Evolutionary conservation across 345 rosid genomes (phyloP), one percentile per base, ranked within the genome.

Genomic region (Gynandropsis gynandra): DNA sequence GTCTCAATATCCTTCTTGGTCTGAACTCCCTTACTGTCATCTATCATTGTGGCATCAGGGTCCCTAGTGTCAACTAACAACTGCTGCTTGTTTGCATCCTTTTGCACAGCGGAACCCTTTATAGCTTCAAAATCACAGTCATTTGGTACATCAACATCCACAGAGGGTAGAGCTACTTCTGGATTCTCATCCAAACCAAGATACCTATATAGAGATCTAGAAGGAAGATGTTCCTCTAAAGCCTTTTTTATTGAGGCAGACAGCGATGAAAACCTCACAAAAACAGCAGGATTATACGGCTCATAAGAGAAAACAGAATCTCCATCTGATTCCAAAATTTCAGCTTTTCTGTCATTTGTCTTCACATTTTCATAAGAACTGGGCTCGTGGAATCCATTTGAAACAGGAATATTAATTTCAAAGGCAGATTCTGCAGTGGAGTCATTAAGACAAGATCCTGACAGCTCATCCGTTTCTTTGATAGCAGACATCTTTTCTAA

Each of bases 211-310:
- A 79, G 67, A 14, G 85, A 73, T 50, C 39, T 73, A 63, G 63
- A 70, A 42, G 83, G 76, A 15, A 80, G 61, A 58, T 21, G 60
- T 7, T 64, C 68, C 50, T 73, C 83, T 12, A 77, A 58, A 47
- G 77, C 84, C 72, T 76, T 81, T 75, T 74, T 85, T 45, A 92
- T 50, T 29, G 80, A 79, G 13, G 89, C 77, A n/a, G 95, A 87
- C 44, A 87, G 66, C 64, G 86, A 63, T 47, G 93, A 82, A 47
- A 92, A 85, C 50, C 88, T 83, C 47, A 93, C 66, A 58, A 85
- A 76, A 32, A 82, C 48, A 35, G 66, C 84, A 5, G 97, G 98
- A 74, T 80, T 75, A 63, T 87, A 83, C 49, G 87, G 85, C 64
- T 80, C 85, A 35, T 56, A 69, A 36, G 83, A 79, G 54, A 87